Conservation (phyloP, 495 filamentous ascomycete species). For the Usnea hakonensis region DNA sequence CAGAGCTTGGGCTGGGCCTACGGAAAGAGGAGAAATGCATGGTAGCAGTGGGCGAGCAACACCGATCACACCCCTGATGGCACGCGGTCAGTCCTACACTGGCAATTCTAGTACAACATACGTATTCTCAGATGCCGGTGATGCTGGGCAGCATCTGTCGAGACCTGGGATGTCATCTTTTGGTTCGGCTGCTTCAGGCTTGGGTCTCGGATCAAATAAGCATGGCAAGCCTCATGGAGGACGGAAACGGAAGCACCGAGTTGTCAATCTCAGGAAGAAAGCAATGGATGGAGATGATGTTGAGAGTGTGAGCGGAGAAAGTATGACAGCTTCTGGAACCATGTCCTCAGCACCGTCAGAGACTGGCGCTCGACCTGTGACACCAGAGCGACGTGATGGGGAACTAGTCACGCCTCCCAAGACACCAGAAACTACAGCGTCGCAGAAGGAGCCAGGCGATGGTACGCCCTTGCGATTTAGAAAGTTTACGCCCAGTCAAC, state of each 20-base stretch:
- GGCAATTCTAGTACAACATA: conserved; percentile 54
- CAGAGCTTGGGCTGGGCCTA: conserved; percentile 80
- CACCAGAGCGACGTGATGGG: conserved; percentile 42
- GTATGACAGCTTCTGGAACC: conserved; percentile 34
- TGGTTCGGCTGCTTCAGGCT: conserved; percentile 44
- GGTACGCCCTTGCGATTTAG: conserved; percentile 14
- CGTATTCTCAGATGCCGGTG: conserved; percentile 50
- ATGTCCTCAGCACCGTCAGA: conserved; percentile 33
- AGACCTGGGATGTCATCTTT: conserved; percentile 37
- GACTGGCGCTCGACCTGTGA: conserved; percentile 44
- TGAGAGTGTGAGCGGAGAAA: conserved; percentile 49
- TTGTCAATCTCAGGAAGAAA: conserved; percentile 76
- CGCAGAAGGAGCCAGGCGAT: conserved; percentile 16
- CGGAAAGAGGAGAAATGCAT: conserved; percentile 57
- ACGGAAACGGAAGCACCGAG: conserved; percentile 82
- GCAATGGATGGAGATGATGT: conserved; percentile 45
- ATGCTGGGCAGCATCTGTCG: conserved; percentile 40
- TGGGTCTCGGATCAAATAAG: conserved; percentile 56
- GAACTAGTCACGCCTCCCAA: conserved; percentile 42
- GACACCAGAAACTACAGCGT: conserved; percentile 31
- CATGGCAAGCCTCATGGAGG: conserved; percentile 56
- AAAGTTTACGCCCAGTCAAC: conserved; percentile 24
- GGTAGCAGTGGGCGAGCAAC: conserved; percentile 34
- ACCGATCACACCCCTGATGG: conserved; percentile 35
- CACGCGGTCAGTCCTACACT: conserved; percentile 53